Evolutionary conservation across 768 basidiomycete species (phyloP).

Genomic region (Chiua virens): DNA sequence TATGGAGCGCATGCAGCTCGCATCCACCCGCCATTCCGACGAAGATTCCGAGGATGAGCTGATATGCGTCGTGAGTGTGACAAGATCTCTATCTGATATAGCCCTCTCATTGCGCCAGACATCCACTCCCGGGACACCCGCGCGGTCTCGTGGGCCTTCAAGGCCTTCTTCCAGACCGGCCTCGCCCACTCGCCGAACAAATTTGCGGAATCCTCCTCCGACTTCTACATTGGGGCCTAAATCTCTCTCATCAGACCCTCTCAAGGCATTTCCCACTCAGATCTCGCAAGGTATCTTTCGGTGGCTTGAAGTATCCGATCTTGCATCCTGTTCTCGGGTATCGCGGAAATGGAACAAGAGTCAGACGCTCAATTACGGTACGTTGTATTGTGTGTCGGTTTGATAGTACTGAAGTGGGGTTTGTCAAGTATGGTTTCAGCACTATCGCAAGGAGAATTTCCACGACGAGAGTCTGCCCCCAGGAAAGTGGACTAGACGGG

Average conservation of each 20-base stretch:
- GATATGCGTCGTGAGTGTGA: slow-evolving; percentile 62
- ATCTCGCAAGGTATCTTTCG: slow-evolving; percentile 78
- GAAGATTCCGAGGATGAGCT: slow-evolving; percentile 68
- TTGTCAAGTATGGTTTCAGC: slow-evolving; percentile 86
- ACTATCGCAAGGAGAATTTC: slow-evolving; percentile 85
- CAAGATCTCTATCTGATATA: slow-evolving; percentile 1
- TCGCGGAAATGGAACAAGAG: slow-evolving; percentile 87
- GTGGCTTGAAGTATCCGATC: slow-evolving; percentile 56
- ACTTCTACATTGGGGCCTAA: slow-evolving; percentile 27
- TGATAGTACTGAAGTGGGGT: slow-evolving; percentile 2
- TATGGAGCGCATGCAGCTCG: slow-evolving; percentile 22
- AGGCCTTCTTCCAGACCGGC: slow-evolving; percentile 48
- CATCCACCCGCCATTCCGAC: slow-evolving; percentile 20
- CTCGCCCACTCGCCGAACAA: slow-evolving; percentile 31
- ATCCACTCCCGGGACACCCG: slow-evolving; percentile 67
- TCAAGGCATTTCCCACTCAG: slow-evolving; percentile 76
- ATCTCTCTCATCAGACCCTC: slow-evolving; percentile 48
- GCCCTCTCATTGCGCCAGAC: slow-evolving; percentile 40
- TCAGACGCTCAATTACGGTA: slow-evolving; percentile 90
- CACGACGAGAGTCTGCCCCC: slow-evolving; percentile 75
- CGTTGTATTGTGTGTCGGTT: slow-evolving; percentile 11
- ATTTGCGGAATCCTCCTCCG: slow-evolving; percentile 21
- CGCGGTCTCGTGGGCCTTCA: slow-evolving; percentile 56
- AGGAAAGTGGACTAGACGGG: slow-evolving; percentile 89
- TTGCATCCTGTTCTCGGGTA: slow-evolving; percentile 78